A percentile compares a stretch with the other conserved stretches of the same genome.
Evolutionary conservation across 2,329 filamentous ascomycete species (phyloP).

Genomic region (Exophiala sp.): DNA sequence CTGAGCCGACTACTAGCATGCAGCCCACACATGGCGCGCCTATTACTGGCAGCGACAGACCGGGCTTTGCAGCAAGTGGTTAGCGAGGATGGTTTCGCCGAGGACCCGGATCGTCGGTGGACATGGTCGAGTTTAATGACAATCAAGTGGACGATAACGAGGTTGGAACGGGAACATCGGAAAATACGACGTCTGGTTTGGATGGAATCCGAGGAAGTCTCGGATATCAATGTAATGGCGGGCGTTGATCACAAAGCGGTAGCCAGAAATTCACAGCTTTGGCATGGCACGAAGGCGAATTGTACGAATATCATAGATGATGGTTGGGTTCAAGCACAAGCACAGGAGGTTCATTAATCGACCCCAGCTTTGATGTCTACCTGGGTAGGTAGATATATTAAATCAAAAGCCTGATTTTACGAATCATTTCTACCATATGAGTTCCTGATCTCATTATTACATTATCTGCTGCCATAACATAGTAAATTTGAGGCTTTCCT

Average conservation of each 20-base stretch:
- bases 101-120: constrained; percentile 35
- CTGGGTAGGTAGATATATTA: constrained; percentile 9
- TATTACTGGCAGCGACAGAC: constrained; percentile 52
- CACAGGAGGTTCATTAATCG: constrained; percentile 23
- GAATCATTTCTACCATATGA: too few species aligned
- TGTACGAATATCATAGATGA: constrained; percentile 18
- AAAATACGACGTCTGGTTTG: constrained; percentile 31
- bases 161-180: constrained; percentile 38
- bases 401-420: constrained; percentile 15
- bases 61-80: constrained; percentile 51
- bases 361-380: neutral
- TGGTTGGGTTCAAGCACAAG: constrained; percentile 20
- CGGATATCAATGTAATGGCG: constrained; percentile 23
- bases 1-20: constrained; percentile 50
- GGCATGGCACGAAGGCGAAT: constrained; percentile 22
- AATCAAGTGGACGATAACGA: constrained; percentile 45
- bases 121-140: constrained; percentile 47
- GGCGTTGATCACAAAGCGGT: constrained; percentile 36
- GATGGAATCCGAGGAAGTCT: constrained; percentile 10
- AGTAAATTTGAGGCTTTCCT: too few species aligned
- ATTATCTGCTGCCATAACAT: too few species aligned
- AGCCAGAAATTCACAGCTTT: constrained; percentile 42
- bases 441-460: too few species aligned
- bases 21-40: constrained; percentile 54
- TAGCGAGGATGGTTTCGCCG: constrained; percentile 39